These are phyloP conservation scores for Trichoderma citrinoviride DNA, from an alignment of 2,329 filamentous ascomycete genomes.

Conservation along the genomic window DNA sequence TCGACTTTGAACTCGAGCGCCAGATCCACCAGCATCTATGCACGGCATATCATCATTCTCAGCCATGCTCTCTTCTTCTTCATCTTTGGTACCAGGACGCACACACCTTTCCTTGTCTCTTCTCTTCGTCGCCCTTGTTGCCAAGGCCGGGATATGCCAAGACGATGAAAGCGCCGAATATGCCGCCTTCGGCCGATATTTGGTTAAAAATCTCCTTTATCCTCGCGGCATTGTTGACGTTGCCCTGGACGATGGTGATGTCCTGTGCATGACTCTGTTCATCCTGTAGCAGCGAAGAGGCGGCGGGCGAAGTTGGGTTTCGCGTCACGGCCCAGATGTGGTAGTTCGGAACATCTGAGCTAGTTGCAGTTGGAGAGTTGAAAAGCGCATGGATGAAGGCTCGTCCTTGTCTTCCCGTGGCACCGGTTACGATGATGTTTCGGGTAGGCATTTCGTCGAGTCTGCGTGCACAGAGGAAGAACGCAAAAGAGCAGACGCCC, in stretches of 20 bases:
- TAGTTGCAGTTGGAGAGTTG: background rate
- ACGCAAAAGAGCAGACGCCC: no score
- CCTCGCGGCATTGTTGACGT: conserved; percentile 4
- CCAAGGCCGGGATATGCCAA: conserved; percentile 17
- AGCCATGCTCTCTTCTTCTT: background rate
- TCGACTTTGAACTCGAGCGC: conserved; percentile 9
- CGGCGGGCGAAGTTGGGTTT: background rate
- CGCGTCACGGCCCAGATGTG: conserved; percentile 4
- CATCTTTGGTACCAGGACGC: background rate
- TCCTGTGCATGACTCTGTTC: background rate
- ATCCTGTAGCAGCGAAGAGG: background rate
- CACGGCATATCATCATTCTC: background rate
- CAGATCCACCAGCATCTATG: conserved; percentile 10
- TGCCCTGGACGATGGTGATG: conserved; percentile 3
- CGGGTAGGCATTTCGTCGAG: background rate
- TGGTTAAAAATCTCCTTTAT: background rate
- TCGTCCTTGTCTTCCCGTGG: conserved; percentile 16
- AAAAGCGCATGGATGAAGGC: conserved; percentile 13
- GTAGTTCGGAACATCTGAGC: background rate
- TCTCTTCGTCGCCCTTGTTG: conserved; percentile 12
- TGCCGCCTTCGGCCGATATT: conserved; percentile 1
- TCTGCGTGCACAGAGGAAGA: background rate
- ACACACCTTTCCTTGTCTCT: conserved; percentile 16
- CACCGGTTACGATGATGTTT: conserved; percentile 16
- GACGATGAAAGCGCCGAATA: conserved; percentile 10